Base-by-base conservation (phyloP, 2,329 filamentous ascomycete species). In the Bipolaris zeicola region DNA sequence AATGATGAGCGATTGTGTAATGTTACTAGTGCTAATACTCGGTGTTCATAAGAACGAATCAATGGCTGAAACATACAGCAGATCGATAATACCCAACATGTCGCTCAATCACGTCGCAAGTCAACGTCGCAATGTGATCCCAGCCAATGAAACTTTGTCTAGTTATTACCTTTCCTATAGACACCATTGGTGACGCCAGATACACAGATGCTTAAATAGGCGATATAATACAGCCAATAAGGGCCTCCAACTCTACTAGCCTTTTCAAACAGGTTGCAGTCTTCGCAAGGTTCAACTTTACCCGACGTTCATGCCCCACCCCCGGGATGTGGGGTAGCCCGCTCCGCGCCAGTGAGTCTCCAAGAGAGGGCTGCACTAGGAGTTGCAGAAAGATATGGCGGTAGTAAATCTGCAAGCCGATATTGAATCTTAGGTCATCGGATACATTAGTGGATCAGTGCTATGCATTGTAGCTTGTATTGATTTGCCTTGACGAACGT, bases 221-320 rank as follows among this genome's bases (percentile, higher is more conserved):
- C 16, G 13, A 16, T 4, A 20, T 3, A 8, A 31, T 18, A 18
- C 10, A 33, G 11, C 10, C n/a, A 7, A 14, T 6, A 20, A 45
- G 10, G 11, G 18, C 26, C 14, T 10, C 24, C 18, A 16, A 13
- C 24, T 48, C 24, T 38, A 22, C 24, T 38, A 16, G 28, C 41
- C 31, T 39, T 33, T 20, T 36, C 31, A 31, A 31, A 16, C 47
- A 28, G 14, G 26, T 14, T 39, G 37, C 20, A 42, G 10, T 31
- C 4, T 10, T 31, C 28, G 10, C 28, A 48, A 51, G 50, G 43
- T 42, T 49, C 52, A 61, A 52, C 36, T 42, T 66, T 67, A 68
- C 61, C 68, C 67, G 67, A 54, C 31, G 26, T 45, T 51, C 22
- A 46, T 62, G 68, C 69, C 68, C 69, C 69, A 71, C 68, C 64